Evolutionary conservation across 2,329 filamentous ascomycete species (phyloP).

Genomic region (Lasiodiplodia citricola): DNA sequence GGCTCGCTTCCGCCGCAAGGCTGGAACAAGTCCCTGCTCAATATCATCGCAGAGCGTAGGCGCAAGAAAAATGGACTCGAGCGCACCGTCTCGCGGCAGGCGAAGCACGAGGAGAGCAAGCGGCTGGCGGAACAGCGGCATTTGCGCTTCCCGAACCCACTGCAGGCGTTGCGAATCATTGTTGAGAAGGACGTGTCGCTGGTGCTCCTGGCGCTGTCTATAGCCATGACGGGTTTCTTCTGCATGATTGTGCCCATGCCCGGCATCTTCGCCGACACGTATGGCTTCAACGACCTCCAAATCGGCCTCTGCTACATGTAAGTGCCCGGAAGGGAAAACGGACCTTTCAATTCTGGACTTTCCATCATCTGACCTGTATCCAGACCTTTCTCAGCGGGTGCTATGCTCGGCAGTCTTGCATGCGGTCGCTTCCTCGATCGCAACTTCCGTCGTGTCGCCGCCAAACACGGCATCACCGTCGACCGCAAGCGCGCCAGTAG

Average conservation of each 20-base stretch:
- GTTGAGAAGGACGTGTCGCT: slow-evolving; percentile 45
- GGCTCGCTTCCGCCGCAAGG: slow-evolving; percentile 38
- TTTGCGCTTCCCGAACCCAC: slow-evolving; percentile 49
- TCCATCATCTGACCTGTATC: not conserved
- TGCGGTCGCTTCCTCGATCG: slow-evolving; percentile 67
- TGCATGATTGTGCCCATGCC: slow-evolving; percentile 48
- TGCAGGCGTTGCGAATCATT: slow-evolving; percentile 45
- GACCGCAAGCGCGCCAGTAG: slow-evolving; percentile 63
- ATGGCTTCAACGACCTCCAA: slow-evolving; percentile 52
- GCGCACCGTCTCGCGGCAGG: slow-evolving; percentile 27
- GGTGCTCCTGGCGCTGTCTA: slow-evolving; percentile 35
- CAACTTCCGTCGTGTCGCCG: slow-evolving; percentile 74
- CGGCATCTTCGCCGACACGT: slow-evolving; percentile 49
- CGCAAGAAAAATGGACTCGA: slow-evolving; percentile 26
- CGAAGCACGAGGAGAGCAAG: slow-evolving; percentile 29
- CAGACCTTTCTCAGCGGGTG: slow-evolving; percentile 41
- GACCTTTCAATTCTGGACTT: slow-evolving; percentile 37
- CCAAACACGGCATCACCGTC: slow-evolving; percentile 64
- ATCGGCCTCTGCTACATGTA: slow-evolving; percentile 44
- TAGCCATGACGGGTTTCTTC: slow-evolving; percentile 38
- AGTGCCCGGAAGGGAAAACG: not conserved
- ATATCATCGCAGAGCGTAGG: slow-evolving; percentile 11
- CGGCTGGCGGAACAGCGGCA: slow-evolving; percentile 33
- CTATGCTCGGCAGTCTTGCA: slow-evolving; percentile 41
- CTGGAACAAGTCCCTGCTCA: slow-evolving; percentile 22